Percentiles rank a stretch among this genome's conserved stretches.
Conservation (phyloP, 2,329 filamentous ascomycete species). For the Xylaria sp. region DNA sequence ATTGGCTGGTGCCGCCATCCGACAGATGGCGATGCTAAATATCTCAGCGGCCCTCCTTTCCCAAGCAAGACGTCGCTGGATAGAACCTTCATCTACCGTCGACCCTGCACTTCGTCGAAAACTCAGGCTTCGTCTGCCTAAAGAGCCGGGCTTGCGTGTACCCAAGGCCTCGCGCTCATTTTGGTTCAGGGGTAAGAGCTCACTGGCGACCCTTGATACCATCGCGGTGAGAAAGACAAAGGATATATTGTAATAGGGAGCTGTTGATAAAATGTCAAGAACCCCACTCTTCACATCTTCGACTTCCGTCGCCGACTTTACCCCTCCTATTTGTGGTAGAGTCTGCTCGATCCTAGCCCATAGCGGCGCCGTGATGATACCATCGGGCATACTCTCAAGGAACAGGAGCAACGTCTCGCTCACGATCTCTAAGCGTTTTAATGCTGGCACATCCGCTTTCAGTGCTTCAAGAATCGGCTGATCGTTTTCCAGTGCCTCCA, state of each 20-base stretch:
- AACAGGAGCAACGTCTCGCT: constrained; percentile 79
- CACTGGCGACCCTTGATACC: constrained; percentile 65
- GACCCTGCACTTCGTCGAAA: constrained; percentile 53
- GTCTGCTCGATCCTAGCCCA: constrained; percentile 76
- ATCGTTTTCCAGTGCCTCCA: constrained; percentile 80
- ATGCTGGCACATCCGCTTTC: constrained; percentile 68
- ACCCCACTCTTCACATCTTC: constrained; percentile 64
- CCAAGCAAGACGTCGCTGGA: constrained; percentile 67
- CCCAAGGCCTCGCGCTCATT: constrained; percentile 52
- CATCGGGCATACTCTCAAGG: constrained; percentile 78
- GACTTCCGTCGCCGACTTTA: constrained; percentile 38
- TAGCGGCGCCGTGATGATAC: constrained; percentile 75
- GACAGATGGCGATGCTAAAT: constrained; percentile 72
- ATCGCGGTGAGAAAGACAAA: constrained; percentile 89
- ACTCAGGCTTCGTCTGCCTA: constrained; percentile 59
- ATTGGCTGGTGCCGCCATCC: constrained; percentile 52
- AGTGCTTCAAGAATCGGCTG: constrained; percentile 69
- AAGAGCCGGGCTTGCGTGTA: constrained; percentile 40
- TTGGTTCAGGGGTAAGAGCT: constrained; percentile 58
- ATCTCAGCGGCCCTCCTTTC: constrained; percentile 72
- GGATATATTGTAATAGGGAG: constrained; percentile 84
- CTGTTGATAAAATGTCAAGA: constrained; percentile 77
- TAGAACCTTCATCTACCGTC: constrained; percentile 55
- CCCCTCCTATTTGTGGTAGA: constrained; percentile 54
- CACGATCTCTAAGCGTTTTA: constrained; percentile 79